Base-by-base conservation (phyloP, 2,329 filamentous ascomycete genomes). In the Aspergillus piperis region DNA sequence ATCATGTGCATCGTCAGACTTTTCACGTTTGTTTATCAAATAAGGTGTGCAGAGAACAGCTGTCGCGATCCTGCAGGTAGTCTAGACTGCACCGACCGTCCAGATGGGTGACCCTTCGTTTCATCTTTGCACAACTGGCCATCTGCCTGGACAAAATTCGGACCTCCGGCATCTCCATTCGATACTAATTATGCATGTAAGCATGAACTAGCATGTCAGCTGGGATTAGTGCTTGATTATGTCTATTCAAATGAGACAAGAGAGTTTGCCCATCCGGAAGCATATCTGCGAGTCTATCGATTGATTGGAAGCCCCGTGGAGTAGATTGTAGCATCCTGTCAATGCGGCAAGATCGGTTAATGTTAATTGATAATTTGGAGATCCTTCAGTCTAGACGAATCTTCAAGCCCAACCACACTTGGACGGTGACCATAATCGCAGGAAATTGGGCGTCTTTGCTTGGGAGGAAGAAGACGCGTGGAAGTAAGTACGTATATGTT, bases 1-100 rank as follows among this genome's bases (percentile, higher is more conserved):
- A 54, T 64, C 60, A 64, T 58, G 60, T 60, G 60, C 44, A 11
- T 32, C 25, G 30, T 51, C 59, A 58, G 60, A 56, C 30, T 59
- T 63, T 54, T 53, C 52, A 27, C 52, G 25, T 61, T 36, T 63
- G 39, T 51, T 30, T 54, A 41, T 32, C 47, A 49, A 49, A 49
- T 8, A 25, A 25, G 15, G 7, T n/a, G 15, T 2, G 32, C 8
- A 19, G 15, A 17, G n/a, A 47, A 13, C 39, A 55, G 13, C 25
- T 36, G 41, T 55, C 41, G 10, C 5, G 15, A n/a, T 27, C 23
- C 36, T 54, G 50, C 50, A 53, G 47, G 47, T 8, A n/a, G n/a
- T 30, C 47, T n/a, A 30, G 47, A 30, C 30, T 3, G 25, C 27
- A 8, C 25, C n/a, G 25, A 30, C 25, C 47, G 23, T 30, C 47